Base-by-base conservation (phyloP, 139 green algal species). In the Dunaliella primolecta region DNA sequence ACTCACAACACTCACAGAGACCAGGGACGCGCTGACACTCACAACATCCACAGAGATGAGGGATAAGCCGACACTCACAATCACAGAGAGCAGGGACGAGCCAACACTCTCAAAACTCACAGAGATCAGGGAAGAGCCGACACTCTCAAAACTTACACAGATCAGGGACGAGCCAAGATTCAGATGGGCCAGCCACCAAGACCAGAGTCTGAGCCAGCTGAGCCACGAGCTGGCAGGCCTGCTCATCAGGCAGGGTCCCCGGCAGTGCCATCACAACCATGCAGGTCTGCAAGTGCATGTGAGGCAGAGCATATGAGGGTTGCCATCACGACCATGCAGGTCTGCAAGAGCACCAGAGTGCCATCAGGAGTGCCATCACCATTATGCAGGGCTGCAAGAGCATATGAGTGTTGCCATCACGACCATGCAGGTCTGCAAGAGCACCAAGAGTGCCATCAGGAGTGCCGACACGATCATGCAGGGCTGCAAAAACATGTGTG, bases 221-320 rank as follows among this genome's bases (percentile, higher is more conserved):
- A 7, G 7, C 7, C 7, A 15, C 46, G 77, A 87, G 78, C 1
- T 27, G 71, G 29, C 56, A 80, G 78, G 84, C 84, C 31, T 71
- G 56, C 2, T 25, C 3, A 70, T 55, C 74, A 3, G 84, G 78
- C 57, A 87, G 57, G 36, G 36, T 15, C 3, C 11, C 34, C 20
- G 36, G 84, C 3, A 87, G 64, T 1, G 78, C 84, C 34, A 87
- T 36, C 34, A 87, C 78, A 76, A 87, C 56, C 84, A 87, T 87
- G 21, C 75, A 72, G 1, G 57, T 75, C 84, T 87, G 37, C 1
- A 64, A 25, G 46, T 64, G 46, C 46, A 64, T 25, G n/a, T n/a
- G n/a, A n/a, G n/a, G n/a, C n/a, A n/a, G n/a, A n/a, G n/a, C n/a
- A n/a, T n/a, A n/a, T n/a, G n/a, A n/a, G n/a, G n/a, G n/a, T n/a